These are phyloP conservation scores for Cytospora paraplurivora DNA, from an alignment of 2,329 filamentous ascomycete species.

Conservation along the genomic window DNA sequence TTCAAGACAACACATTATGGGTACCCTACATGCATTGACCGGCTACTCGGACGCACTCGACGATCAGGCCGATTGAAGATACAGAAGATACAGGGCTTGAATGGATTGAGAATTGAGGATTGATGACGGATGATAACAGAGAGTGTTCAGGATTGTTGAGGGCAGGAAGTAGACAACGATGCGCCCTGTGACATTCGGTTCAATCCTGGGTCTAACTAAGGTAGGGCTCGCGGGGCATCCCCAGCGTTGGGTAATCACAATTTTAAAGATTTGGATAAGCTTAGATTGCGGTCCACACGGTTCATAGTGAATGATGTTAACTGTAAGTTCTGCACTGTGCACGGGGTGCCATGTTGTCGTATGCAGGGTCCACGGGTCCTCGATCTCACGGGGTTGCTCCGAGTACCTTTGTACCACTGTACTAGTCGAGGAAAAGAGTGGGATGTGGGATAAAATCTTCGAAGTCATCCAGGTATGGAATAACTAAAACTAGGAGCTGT, in stretches of 20 bases:
- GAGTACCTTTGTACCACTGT: too few relatives aligned
- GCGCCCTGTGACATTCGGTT: conserved; percentile 16
- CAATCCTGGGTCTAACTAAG: neutral
- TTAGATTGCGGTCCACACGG: conserved; percentile 10
- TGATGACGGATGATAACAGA: neutral
- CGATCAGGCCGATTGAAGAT: neutral
- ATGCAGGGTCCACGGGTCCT: neutral
- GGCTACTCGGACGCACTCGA: neutral
- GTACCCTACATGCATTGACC: neutral
- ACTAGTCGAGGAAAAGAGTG: too few relatives aligned
- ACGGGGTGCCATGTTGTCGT: neutral
- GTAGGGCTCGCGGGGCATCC: neutral
- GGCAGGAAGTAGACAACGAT: neutral
- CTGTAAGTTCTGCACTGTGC: neutral
- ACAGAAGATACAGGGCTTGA: neutral
- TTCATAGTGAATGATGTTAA: too few relatives aligned
- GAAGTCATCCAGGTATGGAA: too few relatives aligned
- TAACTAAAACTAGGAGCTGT: neutral
- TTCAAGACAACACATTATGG: too few relatives aligned
- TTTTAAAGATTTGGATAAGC: conserved; percentile 23
- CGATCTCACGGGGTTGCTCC: too few relatives aligned
- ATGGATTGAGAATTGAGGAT: neutral
- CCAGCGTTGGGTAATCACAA: neutral
- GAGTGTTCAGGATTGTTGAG: neutral
- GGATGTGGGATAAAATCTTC: too few relatives aligned